phyloP scores from a whole-genome alignment of 2,329 filamentous ascomycete genomes.

The Fusarium zealandicum region DNA sequence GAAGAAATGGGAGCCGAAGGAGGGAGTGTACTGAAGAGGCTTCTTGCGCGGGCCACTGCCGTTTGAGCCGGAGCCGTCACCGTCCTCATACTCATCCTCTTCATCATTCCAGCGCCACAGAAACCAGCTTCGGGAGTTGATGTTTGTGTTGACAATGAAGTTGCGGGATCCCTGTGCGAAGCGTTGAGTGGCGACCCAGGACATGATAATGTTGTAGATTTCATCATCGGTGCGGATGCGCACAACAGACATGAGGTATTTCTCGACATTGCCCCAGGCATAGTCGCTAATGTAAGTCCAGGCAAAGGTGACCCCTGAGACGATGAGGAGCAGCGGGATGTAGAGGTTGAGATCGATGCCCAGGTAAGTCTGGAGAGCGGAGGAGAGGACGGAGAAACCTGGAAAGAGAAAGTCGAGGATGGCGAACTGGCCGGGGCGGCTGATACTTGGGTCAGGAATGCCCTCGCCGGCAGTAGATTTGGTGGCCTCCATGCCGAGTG shows the following conservation, averaged over 20 bases:
- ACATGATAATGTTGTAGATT: conserved; percentile 76
- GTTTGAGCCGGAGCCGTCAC: conserved; percentile 41
- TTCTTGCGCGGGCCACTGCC: conserved; percentile 51
- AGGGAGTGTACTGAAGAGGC: conserved; percentile 68
- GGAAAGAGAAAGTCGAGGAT: conserved; percentile 71
- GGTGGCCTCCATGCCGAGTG: conserved; percentile 35
- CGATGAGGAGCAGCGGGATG: conserved; percentile 62
- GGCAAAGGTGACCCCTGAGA: conserved; percentile 57
- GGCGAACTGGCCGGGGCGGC: conserved; percentile 49
- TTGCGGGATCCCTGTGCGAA: conserved; percentile 66
- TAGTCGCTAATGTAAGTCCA: conserved; percentile 61
- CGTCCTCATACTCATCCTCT: conserved; percentile 55
- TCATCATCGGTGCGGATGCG: conserved; percentile 74
- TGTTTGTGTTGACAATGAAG: conserved; percentile 70
- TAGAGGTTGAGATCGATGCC: conserved; percentile 69
- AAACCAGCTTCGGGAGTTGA: conserved; percentile 61
- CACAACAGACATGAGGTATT: conserved; percentile 69
- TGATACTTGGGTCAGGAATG: not conserved
- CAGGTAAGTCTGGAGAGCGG: conserved; percentile 61
- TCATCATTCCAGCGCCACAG: conserved; percentile 55
- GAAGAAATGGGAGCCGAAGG: conserved; percentile 72
- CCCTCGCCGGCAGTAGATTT: conserved; percentile 29
- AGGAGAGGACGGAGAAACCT: conserved; percentile 66
- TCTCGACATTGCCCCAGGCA: conserved; percentile 56
- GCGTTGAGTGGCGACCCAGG: conserved; percentile 69